Evolutionary conservation across 306 rosid species (phyloP), one percentile per base, ranked within the genome.

Genomic region (Vigna nakashimae): DNA sequence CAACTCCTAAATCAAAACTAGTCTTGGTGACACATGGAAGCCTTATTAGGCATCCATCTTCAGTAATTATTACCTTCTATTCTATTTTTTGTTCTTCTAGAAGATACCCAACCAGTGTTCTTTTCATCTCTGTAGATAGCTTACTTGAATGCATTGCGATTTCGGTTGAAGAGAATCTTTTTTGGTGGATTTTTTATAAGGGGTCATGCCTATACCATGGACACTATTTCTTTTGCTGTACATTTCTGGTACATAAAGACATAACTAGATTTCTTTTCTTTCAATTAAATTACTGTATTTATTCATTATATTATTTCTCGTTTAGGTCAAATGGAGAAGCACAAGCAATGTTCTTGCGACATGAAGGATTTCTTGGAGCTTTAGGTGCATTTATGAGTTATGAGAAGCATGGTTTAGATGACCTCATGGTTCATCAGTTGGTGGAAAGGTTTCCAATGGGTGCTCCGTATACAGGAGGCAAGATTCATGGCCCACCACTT

Each of bases 141-240:
- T 69, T 92, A 92, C 80, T 85, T 96, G 87, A 95, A 85, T 91
- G 99, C 99, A 53, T 82, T 95, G 71, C 88, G 90, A 49, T 92
- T 88, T 79, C 90, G 91, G 83, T 86, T 95, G 73, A 95, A 95
- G 87, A 88, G 99, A 58, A 95, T 95, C 32, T 92, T 92, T 87
- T 95, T 95, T 43, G 99, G 99, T 84, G 99, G 99, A 76, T 95
- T 92, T 93, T 95, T 95, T 72, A 95, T 95, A 82, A 83, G 99
- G 89, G 98, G 99, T 60, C 99, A 95, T 85, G 98, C 99, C 34
- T 95, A 95, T 84, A 95, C 99, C 79, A 95, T 92, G 99, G 99
- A 95, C 84, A 90, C 99, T 57, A 91, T 95, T 84, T 95, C 99
- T 50, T 95, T 95, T 80, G 98, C 99, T 16, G 90, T 95, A 84